Percentiles rank a stretch among this genome's conserved stretches.
Evolutionary conservation across 371 early-diverging fungal species (phyloP).

Genomic region (Rhizopus stolonifer): DNA sequence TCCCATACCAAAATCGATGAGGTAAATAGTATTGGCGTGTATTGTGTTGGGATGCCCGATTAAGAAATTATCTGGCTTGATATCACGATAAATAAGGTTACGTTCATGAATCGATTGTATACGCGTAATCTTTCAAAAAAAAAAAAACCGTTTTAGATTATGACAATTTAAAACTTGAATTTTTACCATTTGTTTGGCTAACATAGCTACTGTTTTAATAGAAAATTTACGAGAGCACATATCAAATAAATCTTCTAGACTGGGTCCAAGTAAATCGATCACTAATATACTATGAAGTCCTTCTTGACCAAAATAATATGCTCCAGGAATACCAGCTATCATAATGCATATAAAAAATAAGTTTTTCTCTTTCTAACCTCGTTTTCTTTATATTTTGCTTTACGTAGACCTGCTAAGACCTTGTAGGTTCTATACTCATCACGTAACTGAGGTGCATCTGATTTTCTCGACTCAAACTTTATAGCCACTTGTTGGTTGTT

Average conservation of each 20-base stretch:
- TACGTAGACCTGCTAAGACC: constrained; percentile 74
- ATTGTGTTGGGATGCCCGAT: constrained; percentile 81
- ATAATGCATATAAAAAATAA: not conserved
- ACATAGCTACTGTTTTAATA: constrained; percentile 91
- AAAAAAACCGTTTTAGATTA: too few relatives aligned
- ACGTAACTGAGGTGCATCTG: constrained; percentile 91
- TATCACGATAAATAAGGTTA: constrained; percentile 96
- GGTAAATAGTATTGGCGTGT: constrained; percentile 66
- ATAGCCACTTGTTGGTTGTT: constrained; percentile 88
- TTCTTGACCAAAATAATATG: constrained; percentile 94
- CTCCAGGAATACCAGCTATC: constrained; percentile 79
- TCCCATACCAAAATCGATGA: constrained; percentile 98
- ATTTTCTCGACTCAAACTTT: constrained; percentile 93
- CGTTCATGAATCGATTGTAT: constrained; percentile 94
- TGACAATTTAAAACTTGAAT: constrained; percentile 29
- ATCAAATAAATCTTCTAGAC: constrained; percentile 95
- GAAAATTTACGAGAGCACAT: constrained; percentile 88
- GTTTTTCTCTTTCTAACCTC: not conserved
- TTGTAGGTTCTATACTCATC: constrained; percentile 93
- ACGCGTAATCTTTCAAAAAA: constrained; percentile 84
- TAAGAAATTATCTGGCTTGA: constrained; percentile 99
- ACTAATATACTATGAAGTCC: constrained; percentile 92
- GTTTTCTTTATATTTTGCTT: constrained; percentile 27
- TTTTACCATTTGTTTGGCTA: constrained; percentile 93
- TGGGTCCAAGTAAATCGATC: constrained; percentile 95